phyloP scores from a whole-genome alignment of 2,329 filamentous ascomycete genomes.

The Lasiodiplodia gonubiensis region DNA sequence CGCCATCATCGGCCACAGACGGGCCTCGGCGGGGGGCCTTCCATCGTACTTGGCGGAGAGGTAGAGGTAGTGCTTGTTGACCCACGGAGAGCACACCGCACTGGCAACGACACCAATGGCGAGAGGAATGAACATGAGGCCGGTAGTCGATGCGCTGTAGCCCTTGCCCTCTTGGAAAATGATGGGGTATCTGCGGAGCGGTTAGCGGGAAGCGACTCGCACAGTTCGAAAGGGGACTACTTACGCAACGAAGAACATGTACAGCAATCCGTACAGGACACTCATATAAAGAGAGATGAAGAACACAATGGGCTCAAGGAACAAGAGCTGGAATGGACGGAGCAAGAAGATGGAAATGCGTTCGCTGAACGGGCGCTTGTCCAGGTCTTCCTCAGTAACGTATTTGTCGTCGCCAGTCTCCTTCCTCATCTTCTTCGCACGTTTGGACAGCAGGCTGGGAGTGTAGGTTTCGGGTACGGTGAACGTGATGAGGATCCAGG shows the following conservation, averaged over 20 bases:
- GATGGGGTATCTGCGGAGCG: slow-evolving; percentile 53
- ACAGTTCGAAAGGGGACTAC: background rate
- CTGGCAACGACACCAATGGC: slow-evolving; percentile 75
- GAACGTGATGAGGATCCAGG: slow-evolving; percentile 79
- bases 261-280: slow-evolving; percentile 74
- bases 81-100: slow-evolving; percentile 69
- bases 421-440: slow-evolving; percentile 75
- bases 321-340: slow-evolving; percentile 84
- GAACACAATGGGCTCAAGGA: slow-evolving; percentile 82
- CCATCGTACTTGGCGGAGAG: slow-evolving; percentile 68
- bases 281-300: slow-evolving; percentile 86
- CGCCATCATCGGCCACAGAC: slow-evolving; percentile 75
- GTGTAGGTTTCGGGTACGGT: slow-evolving; percentile 92
- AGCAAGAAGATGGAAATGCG: slow-evolving; percentile 76
- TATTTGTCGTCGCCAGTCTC: slow-evolving; percentile 69
- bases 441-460: slow-evolving; percentile 72
- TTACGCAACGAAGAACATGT: slow-evolving; percentile 75
- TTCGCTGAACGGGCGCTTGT: slow-evolving; percentile 71
- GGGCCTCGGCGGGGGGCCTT: slow-evolving; percentile 75
- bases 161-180: slow-evolving; percentile 82
- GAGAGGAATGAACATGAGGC: slow-evolving; percentile 85
- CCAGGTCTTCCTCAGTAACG: slow-evolving; percentile 82
- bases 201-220: slow-evolving; percentile 49
- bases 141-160: slow-evolving; percentile 74
- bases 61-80: slow-evolving; percentile 82